Base-by-base conservation (phyloP, 2,329 filamentous ascomycete species). In the Aspergillus neotritici region DNA sequence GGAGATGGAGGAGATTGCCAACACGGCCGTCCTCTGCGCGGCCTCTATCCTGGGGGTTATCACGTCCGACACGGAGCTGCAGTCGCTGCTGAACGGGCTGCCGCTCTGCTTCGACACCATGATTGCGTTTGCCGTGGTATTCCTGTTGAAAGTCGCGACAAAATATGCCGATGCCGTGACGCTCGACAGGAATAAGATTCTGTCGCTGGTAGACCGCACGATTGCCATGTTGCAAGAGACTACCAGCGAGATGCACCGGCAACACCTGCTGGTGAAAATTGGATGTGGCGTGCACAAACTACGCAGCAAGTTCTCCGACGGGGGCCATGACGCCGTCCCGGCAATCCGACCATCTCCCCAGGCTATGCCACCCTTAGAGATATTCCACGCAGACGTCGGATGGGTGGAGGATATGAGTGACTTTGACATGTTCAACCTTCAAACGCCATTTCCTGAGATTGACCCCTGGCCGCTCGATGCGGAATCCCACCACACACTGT, bases 41-140 rank as follows among this genome's bases (percentile, higher is more conserved):
- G 57, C 61, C 34, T 61, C 61, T 1, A 65, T 67, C 41, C 53
- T 67, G 15, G 53, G 53, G 2, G 52, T 64, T 1, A 56, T 69
- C 7, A 46, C 65, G 5, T 57, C 57, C 5, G 66, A 68, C 34
- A 48, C 51, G 8, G 64, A 68, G 33, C 53, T 67, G 2, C 61
- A 61, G 34, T 54, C 57, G 1, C 60, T 58, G 11, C 48, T 67
- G 34, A 56, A 59, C 16, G 66, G 65, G 11, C 50, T 67, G 8
- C 65, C 66, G 1, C 49, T 65, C 11, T 68, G 67, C 37, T 58
- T 69, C 16, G 54, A 68, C 40, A 67, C 61, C 5, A 69, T 68
- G 62, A 58, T 69, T 31, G 63, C 66, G 1, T 69, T 68, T 43
- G 62, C 65, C 1, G 57, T 61, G 4, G 60, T 67, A 12, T 69